Evolutionary conservation across 345 rosid genomes (phyloP).

Genomic region (Linum trigynum): DNA sequence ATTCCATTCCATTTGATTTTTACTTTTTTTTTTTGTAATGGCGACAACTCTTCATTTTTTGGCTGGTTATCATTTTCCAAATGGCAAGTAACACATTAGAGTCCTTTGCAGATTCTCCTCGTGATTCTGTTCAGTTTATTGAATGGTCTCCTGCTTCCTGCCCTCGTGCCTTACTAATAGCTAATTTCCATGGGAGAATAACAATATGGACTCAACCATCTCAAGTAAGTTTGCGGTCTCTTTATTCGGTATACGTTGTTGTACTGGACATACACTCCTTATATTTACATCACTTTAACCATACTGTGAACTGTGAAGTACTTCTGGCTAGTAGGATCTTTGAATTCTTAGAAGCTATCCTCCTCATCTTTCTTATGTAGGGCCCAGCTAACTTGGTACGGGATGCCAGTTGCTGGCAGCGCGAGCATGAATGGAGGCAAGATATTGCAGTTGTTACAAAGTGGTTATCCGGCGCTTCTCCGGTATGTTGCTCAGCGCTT

Average conservation of each 20-base stretch:
- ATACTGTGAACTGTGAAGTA: neutral
- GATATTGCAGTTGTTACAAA: conserved; percentile 94
- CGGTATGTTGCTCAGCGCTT: conserved; percentile 36
- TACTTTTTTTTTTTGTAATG: neutral
- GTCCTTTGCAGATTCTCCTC: conserved; percentile 72
- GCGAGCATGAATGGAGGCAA: conserved; percentile 98
- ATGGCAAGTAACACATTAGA: neutral
- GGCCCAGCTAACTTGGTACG: conserved; percentile 73
- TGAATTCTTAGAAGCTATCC: neutral
- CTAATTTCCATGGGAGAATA: conserved; percentile 93
- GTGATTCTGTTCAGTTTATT: conserved; percentile 96
- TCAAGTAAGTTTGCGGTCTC: conserved; percentile 25
- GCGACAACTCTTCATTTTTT: neutral
- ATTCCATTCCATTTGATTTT: neutral
- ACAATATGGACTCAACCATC: conserved; percentile 96
- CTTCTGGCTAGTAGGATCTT: neutral
- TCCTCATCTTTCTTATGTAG: conserved; percentile 31
- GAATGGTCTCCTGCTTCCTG: conserved; percentile 98
- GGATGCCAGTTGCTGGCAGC: conserved; percentile 94
- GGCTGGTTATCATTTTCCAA: conserved; percentile 3
- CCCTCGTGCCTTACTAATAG: conserved; percentile 85
- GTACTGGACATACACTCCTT: neutral
- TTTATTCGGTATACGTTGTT: neutral
- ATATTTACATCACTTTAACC: neutral
- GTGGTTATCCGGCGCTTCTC: conserved; percentile 93